A percentile compares a stretch with the other conserved stretches of the same genome.
Evolutionary conservation across 208 protist genomes (phyloP).

Genomic region (Leishmania arabica): DNA sequence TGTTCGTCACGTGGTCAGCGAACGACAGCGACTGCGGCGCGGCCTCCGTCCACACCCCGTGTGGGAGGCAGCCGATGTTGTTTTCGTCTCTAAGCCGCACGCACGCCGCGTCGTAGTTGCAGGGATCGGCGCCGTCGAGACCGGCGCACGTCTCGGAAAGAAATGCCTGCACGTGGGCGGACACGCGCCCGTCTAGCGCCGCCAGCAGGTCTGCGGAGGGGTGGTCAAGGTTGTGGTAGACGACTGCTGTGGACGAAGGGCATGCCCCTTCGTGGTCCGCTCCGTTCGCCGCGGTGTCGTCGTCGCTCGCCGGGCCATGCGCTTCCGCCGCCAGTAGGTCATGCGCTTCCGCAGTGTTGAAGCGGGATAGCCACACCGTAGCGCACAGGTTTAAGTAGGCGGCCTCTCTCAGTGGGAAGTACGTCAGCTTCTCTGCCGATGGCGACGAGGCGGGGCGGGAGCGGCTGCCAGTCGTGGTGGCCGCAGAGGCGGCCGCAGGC

Average conservation of each 20-base stretch:
- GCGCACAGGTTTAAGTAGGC: conserved; percentile 39
- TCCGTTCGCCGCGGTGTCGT: not conserved
- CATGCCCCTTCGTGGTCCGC: not conserved
- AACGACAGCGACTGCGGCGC: conserved; percentile 18
- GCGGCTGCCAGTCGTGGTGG: not conserved
- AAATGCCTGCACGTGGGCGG: conserved; percentile 21
- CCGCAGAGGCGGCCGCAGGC: not conserved
- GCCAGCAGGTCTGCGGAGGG: conserved; percentile 16
- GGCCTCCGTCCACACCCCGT: conserved; percentile 12
- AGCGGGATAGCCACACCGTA: conserved; percentile 39
- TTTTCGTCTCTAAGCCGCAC: conserved; percentile 27
- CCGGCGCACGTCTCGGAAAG: conserved; percentile 14
- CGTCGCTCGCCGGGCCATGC: not conserved
- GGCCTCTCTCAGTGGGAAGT: conserved; percentile 23
- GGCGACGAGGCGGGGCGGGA: not conserved
- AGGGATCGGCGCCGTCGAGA: not conserved
- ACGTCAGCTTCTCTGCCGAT: conserved; percentile 5
- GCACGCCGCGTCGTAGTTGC: conserved; percentile 20
- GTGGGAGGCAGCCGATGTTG: conserved; percentile 39
- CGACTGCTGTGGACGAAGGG: not conserved
- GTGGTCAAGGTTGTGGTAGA: conserved; percentile 23
- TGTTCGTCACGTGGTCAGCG: conserved; percentile 37
- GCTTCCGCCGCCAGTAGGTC: conserved; percentile 16
- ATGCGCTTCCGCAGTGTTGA: conserved; percentile 17
- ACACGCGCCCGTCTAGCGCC: conserved; percentile 30